phyloP scores from a whole-genome alignment of 176 grass and related monocot species.

The Oryza meridionalis region DNA sequence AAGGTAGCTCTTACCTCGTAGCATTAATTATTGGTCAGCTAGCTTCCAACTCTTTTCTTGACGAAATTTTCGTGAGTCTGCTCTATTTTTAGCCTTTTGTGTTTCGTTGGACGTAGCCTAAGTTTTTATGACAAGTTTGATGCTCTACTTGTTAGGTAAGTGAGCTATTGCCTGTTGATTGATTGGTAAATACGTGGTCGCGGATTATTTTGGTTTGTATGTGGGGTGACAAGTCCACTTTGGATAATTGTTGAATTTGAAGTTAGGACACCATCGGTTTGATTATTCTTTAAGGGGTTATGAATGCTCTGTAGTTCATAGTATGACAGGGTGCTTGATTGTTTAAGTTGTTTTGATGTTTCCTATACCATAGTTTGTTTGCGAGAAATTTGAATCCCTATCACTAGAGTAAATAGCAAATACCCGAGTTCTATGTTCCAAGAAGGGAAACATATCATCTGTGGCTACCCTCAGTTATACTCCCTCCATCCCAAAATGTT shows the following conservation, averaged over 20 bases:
- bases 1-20: background rate
- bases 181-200: background rate
- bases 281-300: background rate
- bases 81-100: constrained; percentile 19
- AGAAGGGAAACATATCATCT: no score
- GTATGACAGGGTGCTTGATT: background rate
- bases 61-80: background rate
- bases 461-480: no score
- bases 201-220: constrained; percentile 8
- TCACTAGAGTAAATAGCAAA: background rate
- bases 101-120: background rate
- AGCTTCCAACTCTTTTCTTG: constrained; percentile 3
- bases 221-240: background rate
- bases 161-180: background rate
- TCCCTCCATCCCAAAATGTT: no score
- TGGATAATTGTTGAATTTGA: background rate
- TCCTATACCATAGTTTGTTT: background rate
- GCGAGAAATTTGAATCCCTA: background rate
- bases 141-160: background rate
- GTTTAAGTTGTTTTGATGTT: constrained; percentile 1
- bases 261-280: background rate
- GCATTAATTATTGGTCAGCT: constrained; percentile 19
- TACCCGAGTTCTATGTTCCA: background rate
- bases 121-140: background rate
- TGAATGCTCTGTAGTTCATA: background rate